phyloP scores from a whole-genome alignment of 495 filamentous ascomycete genomes.

The Daldinia loculata region DNA sequence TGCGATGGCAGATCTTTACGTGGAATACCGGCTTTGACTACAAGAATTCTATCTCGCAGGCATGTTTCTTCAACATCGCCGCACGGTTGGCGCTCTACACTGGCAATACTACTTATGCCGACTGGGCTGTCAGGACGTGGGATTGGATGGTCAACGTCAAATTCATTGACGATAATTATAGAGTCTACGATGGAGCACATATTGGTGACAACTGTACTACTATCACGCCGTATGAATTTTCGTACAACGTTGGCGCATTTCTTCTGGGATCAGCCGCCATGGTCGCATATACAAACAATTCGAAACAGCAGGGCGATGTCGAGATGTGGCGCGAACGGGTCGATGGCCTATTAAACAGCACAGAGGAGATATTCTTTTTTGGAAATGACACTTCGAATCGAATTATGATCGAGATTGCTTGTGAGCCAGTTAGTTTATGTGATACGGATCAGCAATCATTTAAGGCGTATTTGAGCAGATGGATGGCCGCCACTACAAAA shows the following conservation, averaged over 20 bases:
- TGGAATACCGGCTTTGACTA: slow-evolving; percentile 81
- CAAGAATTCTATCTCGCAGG: slow-evolving; percentile 78
- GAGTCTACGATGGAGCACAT: slow-evolving; percentile 67
- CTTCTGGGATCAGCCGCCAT: slow-evolving; percentile 75
- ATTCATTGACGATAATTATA: slow-evolving; percentile 59
- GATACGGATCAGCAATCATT: slow-evolving; percentile 75
- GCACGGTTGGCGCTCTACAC: slow-evolving; percentile 78
- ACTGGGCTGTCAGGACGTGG: slow-evolving; percentile 75
- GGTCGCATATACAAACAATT: slow-evolving; percentile 45
- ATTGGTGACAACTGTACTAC: slow-evolving; percentile 59
- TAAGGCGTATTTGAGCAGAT: slow-evolving; percentile 76
- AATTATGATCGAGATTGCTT: slow-evolving; percentile 75
- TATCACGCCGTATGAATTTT: slow-evolving; percentile 66
- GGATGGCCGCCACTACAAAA: slow-evolving; percentile 77
- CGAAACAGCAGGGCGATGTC: slow-evolving; percentile 56
- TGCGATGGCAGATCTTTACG: slow-evolving; percentile 82
- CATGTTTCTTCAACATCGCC: slow-evolving; percentile 73
- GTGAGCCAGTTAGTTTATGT: slow-evolving; percentile 69
- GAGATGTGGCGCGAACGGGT: slow-evolving; percentile 63
- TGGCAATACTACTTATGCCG: slow-evolving; percentile 70
- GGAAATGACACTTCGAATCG: slow-evolving; percentile 46
- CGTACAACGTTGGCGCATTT: slow-evolving; percentile 75
- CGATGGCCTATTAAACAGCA: slow-evolving; percentile 61
- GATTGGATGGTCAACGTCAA: slow-evolving; percentile 67
- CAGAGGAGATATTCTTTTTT: slow-evolving; percentile 65